Conservation (phyloP, 2,329 filamentous ascomycete species). For the Paraphaeosphaeria sporulosa region DNA sequence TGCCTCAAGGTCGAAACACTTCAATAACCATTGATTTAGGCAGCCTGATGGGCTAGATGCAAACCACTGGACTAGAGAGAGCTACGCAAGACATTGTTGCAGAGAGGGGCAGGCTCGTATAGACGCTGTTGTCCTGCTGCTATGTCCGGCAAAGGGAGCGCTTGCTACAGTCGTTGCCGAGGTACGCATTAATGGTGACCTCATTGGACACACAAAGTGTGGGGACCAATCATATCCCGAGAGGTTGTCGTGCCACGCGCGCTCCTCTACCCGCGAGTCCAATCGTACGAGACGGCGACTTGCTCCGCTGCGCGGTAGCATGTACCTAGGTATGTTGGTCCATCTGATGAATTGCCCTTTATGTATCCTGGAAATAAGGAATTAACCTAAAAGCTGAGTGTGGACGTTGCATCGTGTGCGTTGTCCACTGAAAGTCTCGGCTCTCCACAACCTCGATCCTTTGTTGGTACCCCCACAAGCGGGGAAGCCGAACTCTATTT, state of each 20-base stretch:
- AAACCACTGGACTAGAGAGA: too few species aligned
- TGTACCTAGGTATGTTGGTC: background rate
- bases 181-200: background rate
- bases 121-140: background rate
- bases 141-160: background rate
- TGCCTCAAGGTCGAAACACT: too few species aligned
- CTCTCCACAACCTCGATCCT: constrained; percentile 3
- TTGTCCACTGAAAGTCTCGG: background rate
- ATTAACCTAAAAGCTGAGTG: background rate
- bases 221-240: constrained; percentile 1
- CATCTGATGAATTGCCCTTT: background rate
- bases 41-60: too few species aligned
- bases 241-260: background rate
- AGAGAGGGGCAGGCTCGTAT: background rate
- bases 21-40: too few species aligned
- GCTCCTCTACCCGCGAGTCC: background rate
- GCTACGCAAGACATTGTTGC: too few species aligned
- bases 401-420: background rate
- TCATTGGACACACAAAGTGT: background rate
- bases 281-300: background rate
- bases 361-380: too few species aligned
- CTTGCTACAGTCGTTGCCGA: background rate
- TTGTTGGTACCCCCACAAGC: background rate
- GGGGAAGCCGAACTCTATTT: constrained; percentile 6
- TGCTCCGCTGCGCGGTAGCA: background rate